These are phyloP conservation scores for Cordia subcordata DNA, from an alignment of 257 asterid species.

Conservation along the genomic window DNA sequence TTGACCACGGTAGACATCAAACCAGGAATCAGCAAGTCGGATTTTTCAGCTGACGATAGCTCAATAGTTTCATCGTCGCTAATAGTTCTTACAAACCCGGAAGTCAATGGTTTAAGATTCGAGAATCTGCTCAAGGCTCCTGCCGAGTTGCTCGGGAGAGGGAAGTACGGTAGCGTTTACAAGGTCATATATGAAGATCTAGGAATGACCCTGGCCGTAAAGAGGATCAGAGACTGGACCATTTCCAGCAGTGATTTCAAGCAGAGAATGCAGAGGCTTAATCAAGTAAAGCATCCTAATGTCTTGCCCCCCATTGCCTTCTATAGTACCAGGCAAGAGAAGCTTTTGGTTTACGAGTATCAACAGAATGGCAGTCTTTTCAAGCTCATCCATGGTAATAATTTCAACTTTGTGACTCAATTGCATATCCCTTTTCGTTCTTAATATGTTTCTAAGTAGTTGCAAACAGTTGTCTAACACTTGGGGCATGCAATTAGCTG, in stretches of 20 bases:
- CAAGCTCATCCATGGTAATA: constrained; percentile 50
- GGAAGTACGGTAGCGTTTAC: constrained; percentile 64
- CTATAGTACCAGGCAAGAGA: constrained; percentile 66
- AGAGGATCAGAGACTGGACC: constrained; percentile 69
- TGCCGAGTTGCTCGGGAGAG: constrained; percentile 79
- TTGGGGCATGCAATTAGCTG: not conserved
- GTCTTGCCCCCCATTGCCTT: constrained; percentile 62
- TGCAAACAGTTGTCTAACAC: too few species aligned
- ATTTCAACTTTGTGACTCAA: too few species aligned
- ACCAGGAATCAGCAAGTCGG: constrained; percentile 20
- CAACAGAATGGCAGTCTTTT: constrained; percentile 64
- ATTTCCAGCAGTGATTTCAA: constrained; percentile 47
- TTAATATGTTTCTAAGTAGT: too few species aligned
- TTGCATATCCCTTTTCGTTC: too few species aligned
- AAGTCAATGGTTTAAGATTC: constrained; percentile 45
- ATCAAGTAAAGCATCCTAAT: constrained; percentile 51
- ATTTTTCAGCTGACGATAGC: constrained; percentile 33
- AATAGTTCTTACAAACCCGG: constrained; percentile 45
- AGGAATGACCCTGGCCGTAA: constrained; percentile 49
- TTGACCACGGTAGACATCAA: constrained; percentile 38
- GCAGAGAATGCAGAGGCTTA: constrained; percentile 56
- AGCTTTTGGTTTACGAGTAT: constrained; percentile 73
- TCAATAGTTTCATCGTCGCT: constrained; percentile 34
- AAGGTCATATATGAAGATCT: constrained; percentile 48
- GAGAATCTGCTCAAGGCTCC: constrained; percentile 78